phyloP scores from a whole-genome alignment of 148 eudicot species.

The Persicaria tinctoria region DNA sequence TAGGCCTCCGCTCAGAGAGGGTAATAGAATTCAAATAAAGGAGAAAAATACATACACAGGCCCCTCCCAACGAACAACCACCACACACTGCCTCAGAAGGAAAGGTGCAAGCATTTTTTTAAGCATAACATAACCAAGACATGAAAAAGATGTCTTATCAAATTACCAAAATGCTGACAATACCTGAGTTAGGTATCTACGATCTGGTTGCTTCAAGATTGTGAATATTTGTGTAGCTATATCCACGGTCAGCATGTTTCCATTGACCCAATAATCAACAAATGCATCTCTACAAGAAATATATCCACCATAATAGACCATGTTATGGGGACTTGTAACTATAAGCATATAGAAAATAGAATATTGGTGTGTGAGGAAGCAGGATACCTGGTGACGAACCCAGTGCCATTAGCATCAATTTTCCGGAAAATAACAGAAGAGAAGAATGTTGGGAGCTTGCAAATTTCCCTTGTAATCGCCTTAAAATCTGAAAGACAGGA shows the following conservation, averaged over 20 bases:
- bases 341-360: neutral
- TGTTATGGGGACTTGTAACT: neutral
- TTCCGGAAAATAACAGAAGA: conserved; percentile 68
- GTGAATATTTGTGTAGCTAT: conserved; percentile 63
- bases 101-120: neutral
- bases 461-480: conserved; percentile 77
- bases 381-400: conserved; percentile 79
- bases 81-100: conserved; percentile 3
- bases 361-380: neutral
- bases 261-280: conserved; percentile 88
- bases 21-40: neutral
- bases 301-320: neutral
- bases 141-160: neutral
- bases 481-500: conserved; percentile 63
- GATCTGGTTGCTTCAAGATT: conserved; percentile 74
- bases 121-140: neutral
- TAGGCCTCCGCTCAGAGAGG: neutral
- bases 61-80: neutral
- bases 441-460: conserved; percentile 98
- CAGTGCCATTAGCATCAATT: conserved; percentile 63
- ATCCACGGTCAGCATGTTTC: conserved; percentile 81
- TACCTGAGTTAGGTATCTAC: conserved; percentile 65
- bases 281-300: conserved; percentile 63
- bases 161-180: neutral
- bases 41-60: conserved; percentile 1